These are phyloP conservation scores for Colletotrichum brevisporum DNA, from an alignment of 2,329 filamentous ascomycete species.

Conservation along the genomic window DNA sequence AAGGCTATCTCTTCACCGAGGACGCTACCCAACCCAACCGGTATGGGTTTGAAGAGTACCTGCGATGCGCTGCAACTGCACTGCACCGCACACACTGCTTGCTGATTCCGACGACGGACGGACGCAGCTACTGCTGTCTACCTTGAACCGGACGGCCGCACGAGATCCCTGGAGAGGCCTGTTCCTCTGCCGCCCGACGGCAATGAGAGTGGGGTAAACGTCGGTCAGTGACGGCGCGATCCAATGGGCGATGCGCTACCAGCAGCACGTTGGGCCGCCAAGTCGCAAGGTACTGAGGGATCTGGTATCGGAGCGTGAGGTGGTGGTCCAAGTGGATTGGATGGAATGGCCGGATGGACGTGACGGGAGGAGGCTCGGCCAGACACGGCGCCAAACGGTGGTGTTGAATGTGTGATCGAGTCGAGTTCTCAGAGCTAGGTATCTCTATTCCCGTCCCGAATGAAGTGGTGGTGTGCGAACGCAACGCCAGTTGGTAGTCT, in stretches of 20 bases:
- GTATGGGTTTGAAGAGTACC: no score
- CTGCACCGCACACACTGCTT: background rate
- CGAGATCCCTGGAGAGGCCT: conserved; percentile 25
- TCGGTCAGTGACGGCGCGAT: conserved; percentile 32
- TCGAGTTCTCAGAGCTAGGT: background rate
- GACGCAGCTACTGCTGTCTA: background rate
- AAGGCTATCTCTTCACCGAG: no score
- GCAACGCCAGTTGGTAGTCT: conserved; percentile 35
- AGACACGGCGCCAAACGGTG: background rate
- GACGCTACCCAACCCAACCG: no score
- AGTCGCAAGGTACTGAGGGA: conserved; percentile 34
- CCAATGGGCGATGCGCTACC: conserved; percentile 23
- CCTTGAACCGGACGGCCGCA: background rate
- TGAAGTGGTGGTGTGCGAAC: conserved; percentile 33
- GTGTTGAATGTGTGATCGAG: conserved; percentile 11
- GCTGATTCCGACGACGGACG: background rate
- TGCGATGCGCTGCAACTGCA: background rate
- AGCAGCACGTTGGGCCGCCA: conserved; percentile 34
- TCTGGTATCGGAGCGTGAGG: conserved; percentile 28
- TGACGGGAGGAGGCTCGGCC: conserved; percentile 13
- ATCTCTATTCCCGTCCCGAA: conserved; percentile 2
- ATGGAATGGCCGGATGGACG: conserved; percentile 2
- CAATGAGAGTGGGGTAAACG: conserved; percentile 32
- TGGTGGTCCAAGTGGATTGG: conserved; percentile 29
- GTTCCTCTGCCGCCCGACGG: conserved; percentile 34